Conservation (phyloP, 1,284 basidiomycete genomes). For the Takashimella tepidaria region DNA sequence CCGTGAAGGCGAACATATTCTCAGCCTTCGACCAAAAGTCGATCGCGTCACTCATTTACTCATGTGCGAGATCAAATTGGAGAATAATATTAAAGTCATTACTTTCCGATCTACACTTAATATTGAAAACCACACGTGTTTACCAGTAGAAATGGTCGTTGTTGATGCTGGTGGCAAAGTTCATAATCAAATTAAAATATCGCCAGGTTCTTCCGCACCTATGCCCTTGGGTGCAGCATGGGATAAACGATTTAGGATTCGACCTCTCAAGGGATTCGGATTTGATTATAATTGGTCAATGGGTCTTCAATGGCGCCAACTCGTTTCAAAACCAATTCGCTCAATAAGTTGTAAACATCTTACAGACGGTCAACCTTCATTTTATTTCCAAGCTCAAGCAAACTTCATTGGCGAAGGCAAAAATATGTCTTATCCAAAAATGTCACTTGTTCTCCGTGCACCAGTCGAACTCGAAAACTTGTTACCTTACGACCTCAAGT, state of each 20-base stretch:
- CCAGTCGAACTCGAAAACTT: conserved; percentile 96
- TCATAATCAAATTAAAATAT: conserved; percentile 75
- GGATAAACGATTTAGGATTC: conserved; percentile 74
- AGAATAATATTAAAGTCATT: conserved; percentile 92
- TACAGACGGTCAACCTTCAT: conserved; percentile 78
- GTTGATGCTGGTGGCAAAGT: conserved; percentile 82
- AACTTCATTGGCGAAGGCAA: conserved; percentile 68
- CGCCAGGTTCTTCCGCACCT: conserved; percentile 81
- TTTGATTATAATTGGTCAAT: conserved; percentile 70
- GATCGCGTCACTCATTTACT: conserved; percentile 75
- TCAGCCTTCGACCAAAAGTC: conserved; percentile 73
- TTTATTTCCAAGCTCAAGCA: conserved; percentile 92
- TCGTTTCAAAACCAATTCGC: conserved; percentile 70
- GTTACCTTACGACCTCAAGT: conserved; percentile 91
- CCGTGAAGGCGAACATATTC: conserved; percentile 86
- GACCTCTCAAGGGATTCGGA: conserved; percentile 83
- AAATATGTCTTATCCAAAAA: conserved; percentile 71
- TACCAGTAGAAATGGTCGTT: conserved; percentile 88
- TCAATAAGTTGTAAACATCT: conserved; percentile 81
- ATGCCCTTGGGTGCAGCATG: conserved; percentile 89
- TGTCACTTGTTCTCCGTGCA: conserved; percentile 82
- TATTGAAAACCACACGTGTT: conserved; percentile 85
- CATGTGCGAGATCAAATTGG: conserved; percentile 83
- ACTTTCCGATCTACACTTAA: conserved; percentile 92
- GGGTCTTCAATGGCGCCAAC: conserved; percentile 85